A percentile compares a stretch with the other conserved stretches of the same genome.
phyloP scores from a whole-genome alignment of 2,329 filamentous ascomycete species.

The Fonsecaea pugnacius region DNA sequence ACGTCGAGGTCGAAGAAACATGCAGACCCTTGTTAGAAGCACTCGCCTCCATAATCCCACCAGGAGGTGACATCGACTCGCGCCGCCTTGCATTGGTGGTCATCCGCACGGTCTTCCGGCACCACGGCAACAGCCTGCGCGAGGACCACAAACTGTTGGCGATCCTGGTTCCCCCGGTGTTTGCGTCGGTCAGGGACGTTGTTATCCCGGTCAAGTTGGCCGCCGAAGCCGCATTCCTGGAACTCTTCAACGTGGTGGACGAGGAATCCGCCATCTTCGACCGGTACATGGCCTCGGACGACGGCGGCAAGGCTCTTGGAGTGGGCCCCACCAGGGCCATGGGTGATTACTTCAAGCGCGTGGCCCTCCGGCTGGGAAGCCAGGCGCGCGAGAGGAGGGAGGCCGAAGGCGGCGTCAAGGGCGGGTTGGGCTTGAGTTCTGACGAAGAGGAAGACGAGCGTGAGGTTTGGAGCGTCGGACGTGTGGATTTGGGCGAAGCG shows the following conservation, averaged over 20 bases:
- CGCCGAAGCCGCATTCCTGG: constrained; percentile 90
- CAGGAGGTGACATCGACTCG: constrained; percentile 78
- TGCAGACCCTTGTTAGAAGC: constrained; percentile 80
- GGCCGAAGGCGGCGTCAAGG: constrained; percentile 79
- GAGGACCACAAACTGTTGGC: constrained; percentile 60
- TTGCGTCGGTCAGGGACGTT: constrained; percentile 84
- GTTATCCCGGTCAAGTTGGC: constrained; percentile 95
- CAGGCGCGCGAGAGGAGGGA: constrained; percentile 89
- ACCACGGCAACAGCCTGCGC: constrained; percentile 77
- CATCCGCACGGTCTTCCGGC: constrained; percentile 79
- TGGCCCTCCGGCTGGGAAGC: constrained; percentile 79
- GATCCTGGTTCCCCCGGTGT: constrained; percentile 80
- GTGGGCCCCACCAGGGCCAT: constrained; percentile 71
- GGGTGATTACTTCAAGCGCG: constrained; percentile 95
- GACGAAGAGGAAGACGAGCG: constrained; percentile 94
- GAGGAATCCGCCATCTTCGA: constrained; percentile 86
- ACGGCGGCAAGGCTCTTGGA: constrained; percentile 58
- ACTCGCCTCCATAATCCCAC: constrained; percentile 73
- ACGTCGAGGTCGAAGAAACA: constrained; percentile 62
- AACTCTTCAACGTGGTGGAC: constrained; percentile 86
- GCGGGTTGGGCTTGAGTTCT: constrained; percentile 80
- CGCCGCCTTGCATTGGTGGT: constrained; percentile 86
- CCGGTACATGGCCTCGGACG: constrained; percentile 75
- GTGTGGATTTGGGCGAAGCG: constrained; percentile 70
- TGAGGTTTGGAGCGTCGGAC: constrained; percentile 94